Evolutionary conservation across 1,284 basidiomycete species (phyloP).

Genomic region (Cryptococcus deneoformans): DNA sequence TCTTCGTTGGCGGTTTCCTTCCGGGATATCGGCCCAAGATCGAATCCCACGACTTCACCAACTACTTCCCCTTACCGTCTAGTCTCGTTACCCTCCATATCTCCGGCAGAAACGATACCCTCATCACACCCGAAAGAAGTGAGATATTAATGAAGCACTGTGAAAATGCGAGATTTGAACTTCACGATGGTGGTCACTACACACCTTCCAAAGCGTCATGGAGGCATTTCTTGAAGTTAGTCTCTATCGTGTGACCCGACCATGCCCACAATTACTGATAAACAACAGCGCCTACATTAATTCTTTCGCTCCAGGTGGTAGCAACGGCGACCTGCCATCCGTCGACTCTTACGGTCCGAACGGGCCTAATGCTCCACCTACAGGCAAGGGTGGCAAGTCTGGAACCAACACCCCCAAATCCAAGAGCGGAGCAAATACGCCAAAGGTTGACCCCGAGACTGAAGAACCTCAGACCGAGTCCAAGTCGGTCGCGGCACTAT

Average conservation of each 20-base stretch:
- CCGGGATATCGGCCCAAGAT: constrained; percentile 16
- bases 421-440: neutral
- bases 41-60: constrained; percentile 52
- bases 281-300: constrained; percentile 44
- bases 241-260: neutral
- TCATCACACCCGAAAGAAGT: constrained; percentile 71
- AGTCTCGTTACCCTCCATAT: constrained; percentile 74
- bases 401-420: constrained; percentile 14
- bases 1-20: constrained; percentile 56
- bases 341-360: constrained; percentile 37
- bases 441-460: neutral
- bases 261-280: no score
- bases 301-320: constrained; percentile 40
- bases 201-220: constrained; percentile 48
- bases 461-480: no score
- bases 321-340: constrained; percentile 40
- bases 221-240: constrained; percentile 49
- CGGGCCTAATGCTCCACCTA: constrained; percentile 23
- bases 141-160: constrained; percentile 62
- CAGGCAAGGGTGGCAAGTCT: constrained; percentile 3
- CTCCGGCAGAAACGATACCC: constrained; percentile 72
- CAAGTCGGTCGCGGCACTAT: no score
- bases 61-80: constrained; percentile 42
- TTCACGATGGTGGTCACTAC: constrained; percentile 50
- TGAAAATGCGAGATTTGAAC: constrained; percentile 42